Conservation (phyloP, 2,329 filamentous ascomycete species). For the Saccharata proteae region DNA sequence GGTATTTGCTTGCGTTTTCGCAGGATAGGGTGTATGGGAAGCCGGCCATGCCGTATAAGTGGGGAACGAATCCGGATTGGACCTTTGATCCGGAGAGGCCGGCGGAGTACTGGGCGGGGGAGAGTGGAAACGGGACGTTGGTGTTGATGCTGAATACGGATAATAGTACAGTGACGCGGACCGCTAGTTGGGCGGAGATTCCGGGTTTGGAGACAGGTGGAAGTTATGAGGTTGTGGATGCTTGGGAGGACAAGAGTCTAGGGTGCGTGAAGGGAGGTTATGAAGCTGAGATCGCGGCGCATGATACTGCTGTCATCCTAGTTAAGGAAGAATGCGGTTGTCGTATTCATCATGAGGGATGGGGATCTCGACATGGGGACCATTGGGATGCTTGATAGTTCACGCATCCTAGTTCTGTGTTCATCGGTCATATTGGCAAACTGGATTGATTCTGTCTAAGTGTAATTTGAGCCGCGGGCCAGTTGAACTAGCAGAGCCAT, state of each 20-base stretch:
- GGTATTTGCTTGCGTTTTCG: constrained; percentile 31
- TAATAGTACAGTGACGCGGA: constrained; percentile 10
- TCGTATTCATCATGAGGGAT: too few relatives aligned
- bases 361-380: too few relatives aligned
- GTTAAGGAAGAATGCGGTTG: constrained; percentile 7
- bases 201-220: constrained; percentile 11
- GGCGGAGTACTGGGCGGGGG: constrained; percentile 19
- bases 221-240: constrained; percentile 13
- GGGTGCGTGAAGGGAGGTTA: constrained; percentile 10
- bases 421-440: too few relatives aligned
- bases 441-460: too few relatives aligned
- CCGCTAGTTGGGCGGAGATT: constrained; percentile 13
- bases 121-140: constrained; percentile 14
- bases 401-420: too few relatives aligned
- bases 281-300: constrained; percentile 9
- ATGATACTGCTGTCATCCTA: constrained; percentile 13
- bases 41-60: constrained; percentile 28
- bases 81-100: constrained; percentile 32
- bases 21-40: constrained; percentile 32
- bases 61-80: constrained; percentile 38
- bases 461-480: too few relatives aligned
- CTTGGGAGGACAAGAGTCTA: constrained; percentile 13
- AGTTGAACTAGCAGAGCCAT: too few relatives aligned
- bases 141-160: constrained; percentile 19
- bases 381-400: too few relatives aligned